Evolutionary conservation across 495 filamentous ascomycete genomes (phyloP), one percentile per base, ranked within the genome.

Genomic region (Penicillium odoratum): DNA sequence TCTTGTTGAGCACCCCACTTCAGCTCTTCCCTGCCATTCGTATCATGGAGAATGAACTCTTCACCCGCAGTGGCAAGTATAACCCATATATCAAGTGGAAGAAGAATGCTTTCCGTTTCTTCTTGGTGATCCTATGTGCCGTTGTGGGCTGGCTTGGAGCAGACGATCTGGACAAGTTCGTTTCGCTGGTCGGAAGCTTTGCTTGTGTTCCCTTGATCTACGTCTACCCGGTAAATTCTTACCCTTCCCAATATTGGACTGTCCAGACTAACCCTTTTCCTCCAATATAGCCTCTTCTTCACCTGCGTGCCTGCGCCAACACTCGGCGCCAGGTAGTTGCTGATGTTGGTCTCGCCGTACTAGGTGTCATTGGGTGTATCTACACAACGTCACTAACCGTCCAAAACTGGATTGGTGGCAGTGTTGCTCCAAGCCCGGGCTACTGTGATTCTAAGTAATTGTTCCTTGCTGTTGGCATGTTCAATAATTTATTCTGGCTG

Each of bases 21-120:
- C 93, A 98, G 70, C 90, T 98, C 58, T 98, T 97, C 81, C 94
- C 94, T 0, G 94, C 94, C 44, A 98, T 98, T 63, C 86, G 90
- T 58, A 85, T 85, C 60, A 79, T 84, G 75, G 83, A 85, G 64
- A 84, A 81, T 55, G 85, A 85, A 60, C 73, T 91, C 4, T 90
- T 91, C 75, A 85, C 83, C 26, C 84, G 87, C 67, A 96, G 91
- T 55, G 94, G 94, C 52, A 98, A 98, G 72, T 92, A 95, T 70
- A 96, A 97, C 71, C 89, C 89, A 1, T 88, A 85, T 52, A 96
- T 98, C 78, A 98, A 98, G 76, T 97, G 93, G 93, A 87, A 95
- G 81, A 98, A 98, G 85, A 98, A 98, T 63, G 77, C 86, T 53
- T 98, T 94, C 78, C 88, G 94, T 34, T 98, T 97, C 76, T 85